Evolutionary conservation across 768 basidiomycete species (phyloP).

Genomic region (Hydnomerulius pinastri): DNA sequence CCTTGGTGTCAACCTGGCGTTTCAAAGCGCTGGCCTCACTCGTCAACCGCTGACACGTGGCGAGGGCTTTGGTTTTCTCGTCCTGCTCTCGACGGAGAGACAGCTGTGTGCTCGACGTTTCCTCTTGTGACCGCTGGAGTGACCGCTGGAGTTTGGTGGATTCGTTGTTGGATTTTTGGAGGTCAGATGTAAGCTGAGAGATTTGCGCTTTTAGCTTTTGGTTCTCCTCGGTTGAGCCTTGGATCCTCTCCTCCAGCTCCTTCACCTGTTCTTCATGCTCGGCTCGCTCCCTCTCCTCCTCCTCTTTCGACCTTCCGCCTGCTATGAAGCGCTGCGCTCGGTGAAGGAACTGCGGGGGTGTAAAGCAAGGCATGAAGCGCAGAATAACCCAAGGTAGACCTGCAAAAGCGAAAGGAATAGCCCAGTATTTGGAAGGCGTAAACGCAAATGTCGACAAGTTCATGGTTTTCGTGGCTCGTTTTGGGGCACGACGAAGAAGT

Average conservation of each 20-base stretch:
- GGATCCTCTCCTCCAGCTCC: conserved; percentile 17
- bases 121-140: conserved; percentile 21
- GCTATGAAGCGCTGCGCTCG: not conserved
- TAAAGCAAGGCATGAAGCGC: conserved; percentile 12
- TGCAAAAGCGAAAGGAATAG: conserved; percentile 30
- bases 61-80: conserved; percentile 15
- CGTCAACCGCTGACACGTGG: conserved; percentile 13
- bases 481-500: conserved; percentile 19
- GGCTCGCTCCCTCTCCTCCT: conserved; percentile 19
- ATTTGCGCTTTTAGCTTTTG: conserved; percentile 20
- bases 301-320: conserved; percentile 17
- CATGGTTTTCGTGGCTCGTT: conserved; percentile 25
- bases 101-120: conserved; percentile 15
- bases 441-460: conserved; percentile 30
- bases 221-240: conserved; percentile 14
- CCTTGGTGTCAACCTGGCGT: conserved; percentile 27
- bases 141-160: conserved; percentile 9
- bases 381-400: conserved; percentile 26
- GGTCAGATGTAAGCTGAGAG: conserved; percentile 6
- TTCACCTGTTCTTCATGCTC: conserved; percentile 11
- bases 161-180: conserved; percentile 13
- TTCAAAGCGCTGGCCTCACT: conserved; percentile 15
- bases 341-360: not conserved
- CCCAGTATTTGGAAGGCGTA: conserved; percentile 28
- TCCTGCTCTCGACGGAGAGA: conserved; percentile 22